Evolutionary conservation across 116 monocot species (phyloP), one percentile per base, ranked within the genome.

Genomic region (Thalassia testudinum): DNA sequence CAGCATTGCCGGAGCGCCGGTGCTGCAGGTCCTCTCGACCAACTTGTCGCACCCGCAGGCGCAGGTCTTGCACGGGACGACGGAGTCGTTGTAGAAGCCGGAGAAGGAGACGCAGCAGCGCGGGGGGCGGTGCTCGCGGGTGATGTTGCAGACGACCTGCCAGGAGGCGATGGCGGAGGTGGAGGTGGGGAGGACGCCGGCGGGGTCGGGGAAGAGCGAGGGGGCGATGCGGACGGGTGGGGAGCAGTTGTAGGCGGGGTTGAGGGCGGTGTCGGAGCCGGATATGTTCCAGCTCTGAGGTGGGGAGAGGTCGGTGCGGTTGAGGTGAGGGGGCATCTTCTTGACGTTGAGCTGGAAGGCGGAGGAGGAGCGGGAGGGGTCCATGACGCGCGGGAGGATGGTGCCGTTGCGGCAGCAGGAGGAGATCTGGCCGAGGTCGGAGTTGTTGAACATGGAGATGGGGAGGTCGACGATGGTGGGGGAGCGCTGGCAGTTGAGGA

Each of bases 41-140:
- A 52, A 24, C 12, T 50, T 28, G 11, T 66, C 61, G 58, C 87
- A 87, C 13, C 87, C 87, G 29, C 93, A 93, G 18, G 93, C 87
- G 20, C 93, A 95, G 21, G 93, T 95, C 60, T 62, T 69, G 67
- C 93, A 95, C 1, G 93, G 93, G 22, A 95, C 60, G 21, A 74
- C 78, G 1, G 93, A 84, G n/a, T 76, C 84, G 26, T 95, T 95
- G 72, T 76, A 84, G 70, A 63, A 95, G 14, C 73, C 75, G 0
- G 93, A 95, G 72, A 84, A 95, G 23, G 93, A 82, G 26, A 95
- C 93, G 40, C 93, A 95, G 70, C 93, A 95, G 5, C 69, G 73
- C 8, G 87, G 78, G 1, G 65, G 58, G 10, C 49, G 43, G 37
- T 37, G 61, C 0, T 68, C 70, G 2, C 25, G 30, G 22, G 82